phyloP scores from a whole-genome alignment of 2,329 filamentous ascomycete species.

The Microsporum audouinii region DNA sequence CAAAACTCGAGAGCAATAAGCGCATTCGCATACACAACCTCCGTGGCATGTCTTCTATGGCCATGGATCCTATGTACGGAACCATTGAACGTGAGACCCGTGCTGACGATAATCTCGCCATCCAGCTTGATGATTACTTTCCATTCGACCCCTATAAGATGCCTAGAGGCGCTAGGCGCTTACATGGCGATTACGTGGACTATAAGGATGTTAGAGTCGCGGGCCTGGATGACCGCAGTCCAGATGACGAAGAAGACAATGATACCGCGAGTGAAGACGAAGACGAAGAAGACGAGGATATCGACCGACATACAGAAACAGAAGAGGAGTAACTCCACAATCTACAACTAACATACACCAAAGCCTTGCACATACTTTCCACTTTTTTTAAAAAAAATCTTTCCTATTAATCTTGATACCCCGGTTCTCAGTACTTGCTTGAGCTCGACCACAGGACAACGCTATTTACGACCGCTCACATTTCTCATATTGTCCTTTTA shows the following conservation, averaged over 20 bases:
- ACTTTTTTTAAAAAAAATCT: background rate
- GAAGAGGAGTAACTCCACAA: conserved; percentile 14
- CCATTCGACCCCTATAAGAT: conserved; percentile 95
- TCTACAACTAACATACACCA: background rate
- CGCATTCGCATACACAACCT: conserved; percentile 67
- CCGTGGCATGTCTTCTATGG: conserved; percentile 30
- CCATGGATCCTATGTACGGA: conserved; percentile 27
- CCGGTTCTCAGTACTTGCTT: background rate
- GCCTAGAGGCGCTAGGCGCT: conserved; percentile 75
- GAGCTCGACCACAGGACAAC: background rate
- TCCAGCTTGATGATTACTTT: conserved; percentile 88
- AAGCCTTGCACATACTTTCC: background rate
- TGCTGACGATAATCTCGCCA: conserved; percentile 58
- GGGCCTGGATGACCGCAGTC: conserved; percentile 51
- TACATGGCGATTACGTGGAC: conserved; percentile 69
- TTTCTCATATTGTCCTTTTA: background rate
- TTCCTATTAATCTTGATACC: conserved; percentile 2
- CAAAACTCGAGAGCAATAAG: conserved; percentile 85
- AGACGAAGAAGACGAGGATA: conserved; percentile 21
- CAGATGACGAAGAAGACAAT: conserved; percentile 40
- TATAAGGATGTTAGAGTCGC: conserved; percentile 57
- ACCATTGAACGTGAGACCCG: conserved; percentile 44
- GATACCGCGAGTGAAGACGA: conserved; percentile 31
- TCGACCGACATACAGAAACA: conserved; percentile 31
- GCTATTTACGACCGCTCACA: background rate